These are phyloP conservation scores for Sporobolomyces roseus DNA, from an alignment of 768 basidiomycete species.

Conservation along the genomic window DNA sequence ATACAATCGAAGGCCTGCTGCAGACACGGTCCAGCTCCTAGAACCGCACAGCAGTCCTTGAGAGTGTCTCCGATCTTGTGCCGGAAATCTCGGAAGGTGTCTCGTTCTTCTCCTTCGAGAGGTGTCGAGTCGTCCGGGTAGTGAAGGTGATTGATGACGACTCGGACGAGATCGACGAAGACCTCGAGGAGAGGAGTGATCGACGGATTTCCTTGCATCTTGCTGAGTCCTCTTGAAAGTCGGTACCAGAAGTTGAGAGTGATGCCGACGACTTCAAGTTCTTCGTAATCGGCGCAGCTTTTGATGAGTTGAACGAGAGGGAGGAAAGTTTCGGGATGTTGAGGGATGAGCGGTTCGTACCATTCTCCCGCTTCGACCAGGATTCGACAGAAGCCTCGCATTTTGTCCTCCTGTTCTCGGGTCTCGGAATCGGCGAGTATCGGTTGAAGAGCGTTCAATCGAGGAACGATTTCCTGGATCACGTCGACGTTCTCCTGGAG, in stretches of 20 bases:
- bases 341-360: slow-evolving; percentile 79
- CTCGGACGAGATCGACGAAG: slow-evolving; percentile 74
- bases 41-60: slow-evolving; percentile 94
- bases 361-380: slow-evolving; percentile 98
- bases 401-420: slow-evolving; percentile 76
- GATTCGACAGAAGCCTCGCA: slow-evolving; percentile 82
- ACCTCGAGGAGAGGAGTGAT: slow-evolving; percentile 71
- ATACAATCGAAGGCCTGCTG: slow-evolving; percentile 76
- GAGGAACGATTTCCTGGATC: slow-evolving; percentile 81
- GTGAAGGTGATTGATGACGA: slow-evolving; percentile 84
- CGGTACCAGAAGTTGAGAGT: slow-evolving; percentile 99
- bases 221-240: slow-evolving; percentile 81
- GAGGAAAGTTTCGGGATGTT: slow-evolving; percentile 87
- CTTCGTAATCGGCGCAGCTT: slow-evolving; percentile 82
- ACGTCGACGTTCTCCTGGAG: slow-evolving; percentile 86
- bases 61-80: slow-evolving; percentile 99
- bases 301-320: slow-evolving; percentile 93
- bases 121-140: slow-evolving; percentile 69
- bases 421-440: slow-evolving; percentile 56
- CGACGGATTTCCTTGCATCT: slow-evolving; percentile 47
- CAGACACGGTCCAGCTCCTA: slow-evolving; percentile 80
- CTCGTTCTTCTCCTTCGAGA: slow-evolving; percentile 76
- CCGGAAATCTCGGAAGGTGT: slow-evolving; percentile 88
- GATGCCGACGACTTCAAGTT: slow-evolving; percentile 93
- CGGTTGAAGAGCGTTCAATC: slow-evolving; percentile 69